Conservation (phyloP, 2,329 filamentous ascomycete genomes). For the Laburnicola sp. region DNA sequence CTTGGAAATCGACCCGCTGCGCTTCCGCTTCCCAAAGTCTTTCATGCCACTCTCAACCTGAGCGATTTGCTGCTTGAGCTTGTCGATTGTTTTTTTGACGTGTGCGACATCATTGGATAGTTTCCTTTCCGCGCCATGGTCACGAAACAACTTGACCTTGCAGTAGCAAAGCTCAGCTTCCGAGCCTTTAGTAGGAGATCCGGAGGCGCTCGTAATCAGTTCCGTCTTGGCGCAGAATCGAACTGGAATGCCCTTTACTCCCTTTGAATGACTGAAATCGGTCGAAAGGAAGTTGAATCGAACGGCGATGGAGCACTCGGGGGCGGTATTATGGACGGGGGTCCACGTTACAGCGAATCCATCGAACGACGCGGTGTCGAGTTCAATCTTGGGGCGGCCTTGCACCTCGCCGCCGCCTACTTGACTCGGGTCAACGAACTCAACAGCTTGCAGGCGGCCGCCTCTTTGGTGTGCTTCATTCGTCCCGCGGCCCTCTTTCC, state of each 20-base stretch:
- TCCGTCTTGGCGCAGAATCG: slow-evolving; percentile 90
- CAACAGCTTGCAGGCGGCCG: slow-evolving; percentile 89
- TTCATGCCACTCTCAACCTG: slow-evolving; percentile 68
- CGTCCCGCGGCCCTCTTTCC: slow-evolving; percentile 95
- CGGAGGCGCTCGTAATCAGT: slow-evolving; percentile 59
- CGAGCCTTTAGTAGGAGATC: slow-evolving; percentile 47
- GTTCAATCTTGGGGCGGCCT: slow-evolving; percentile 52
- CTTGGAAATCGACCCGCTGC: slow-evolving; percentile 56
- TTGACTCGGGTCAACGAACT: slow-evolving; percentile 75
- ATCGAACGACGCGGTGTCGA: slow-evolving; percentile 76
- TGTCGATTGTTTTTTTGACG: slow-evolving; percentile 95
- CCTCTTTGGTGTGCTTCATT: slow-evolving; percentile 94
- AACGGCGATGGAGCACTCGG: slow-evolving; percentile 84
- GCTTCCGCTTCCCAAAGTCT: slow-evolving; percentile 64
- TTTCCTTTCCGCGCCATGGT: slow-evolving; percentile 93
- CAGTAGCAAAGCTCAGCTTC: slow-evolving; percentile 81
- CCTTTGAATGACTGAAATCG: slow-evolving; percentile 98
- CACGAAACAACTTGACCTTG: slow-evolving; percentile 95
- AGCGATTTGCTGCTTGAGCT: slow-evolving; percentile 88
- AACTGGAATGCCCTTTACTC: slow-evolving; percentile 96
- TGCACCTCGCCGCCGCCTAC: slow-evolving; percentile 56
- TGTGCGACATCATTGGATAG: slow-evolving; percentile 92
- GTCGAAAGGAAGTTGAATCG: slow-evolving; percentile 98
- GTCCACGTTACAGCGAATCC: slow-evolving; percentile 92
- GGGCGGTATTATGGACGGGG: slow-evolving; percentile 63